These are phyloP conservation scores for Dinochytrium kinnereticum DNA, from an alignment of 371 early-diverging fungal genomes.

Conservation along the genomic window DNA sequence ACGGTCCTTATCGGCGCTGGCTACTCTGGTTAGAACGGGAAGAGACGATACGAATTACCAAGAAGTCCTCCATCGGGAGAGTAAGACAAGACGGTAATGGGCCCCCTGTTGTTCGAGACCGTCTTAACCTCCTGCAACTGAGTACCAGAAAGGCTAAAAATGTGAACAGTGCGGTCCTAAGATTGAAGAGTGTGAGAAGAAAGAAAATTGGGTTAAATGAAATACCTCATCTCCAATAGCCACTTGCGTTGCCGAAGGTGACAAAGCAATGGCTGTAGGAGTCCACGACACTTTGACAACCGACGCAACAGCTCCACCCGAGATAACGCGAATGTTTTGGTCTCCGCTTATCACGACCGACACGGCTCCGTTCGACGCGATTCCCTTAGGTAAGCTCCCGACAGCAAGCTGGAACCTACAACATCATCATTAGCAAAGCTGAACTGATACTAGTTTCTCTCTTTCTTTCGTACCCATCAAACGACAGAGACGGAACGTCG, in stretches of 20 bases:
- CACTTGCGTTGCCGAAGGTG: constrained; percentile 59
- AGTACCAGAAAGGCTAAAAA: constrained; percentile 30
- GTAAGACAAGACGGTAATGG: constrained; percentile 77
- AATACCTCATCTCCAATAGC: constrained; percentile 75
- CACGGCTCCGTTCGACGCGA: constrained; percentile 53
- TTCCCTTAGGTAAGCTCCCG: constrained; percentile 59
- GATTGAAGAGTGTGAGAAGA: background rate
- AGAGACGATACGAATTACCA: constrained; percentile 35
- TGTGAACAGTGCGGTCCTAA: constrained; percentile 48
- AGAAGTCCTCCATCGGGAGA: constrained; percentile 72
- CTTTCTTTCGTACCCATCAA: no score
- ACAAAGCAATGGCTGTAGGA: constrained; percentile 66
- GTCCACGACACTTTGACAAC: constrained; percentile 57
- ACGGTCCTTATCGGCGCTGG: constrained; percentile 83
- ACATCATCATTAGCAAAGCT: background rate
- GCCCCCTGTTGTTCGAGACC: constrained; percentile 62
- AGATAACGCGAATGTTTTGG: background rate
- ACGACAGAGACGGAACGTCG: background rate
- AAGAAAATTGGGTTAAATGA: background rate
- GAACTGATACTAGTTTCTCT: background rate
- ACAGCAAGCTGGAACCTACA: constrained; percentile 6
- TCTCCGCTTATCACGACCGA: background rate
- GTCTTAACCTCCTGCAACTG: constrained; percentile 24
- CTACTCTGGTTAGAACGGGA: background rate
- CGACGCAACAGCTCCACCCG: constrained; percentile 53